These are phyloP conservation scores for Sporothrix luriei DNA, from an alignment of 2,329 filamentous ascomycete species.

Conservation along the genomic window DNA sequence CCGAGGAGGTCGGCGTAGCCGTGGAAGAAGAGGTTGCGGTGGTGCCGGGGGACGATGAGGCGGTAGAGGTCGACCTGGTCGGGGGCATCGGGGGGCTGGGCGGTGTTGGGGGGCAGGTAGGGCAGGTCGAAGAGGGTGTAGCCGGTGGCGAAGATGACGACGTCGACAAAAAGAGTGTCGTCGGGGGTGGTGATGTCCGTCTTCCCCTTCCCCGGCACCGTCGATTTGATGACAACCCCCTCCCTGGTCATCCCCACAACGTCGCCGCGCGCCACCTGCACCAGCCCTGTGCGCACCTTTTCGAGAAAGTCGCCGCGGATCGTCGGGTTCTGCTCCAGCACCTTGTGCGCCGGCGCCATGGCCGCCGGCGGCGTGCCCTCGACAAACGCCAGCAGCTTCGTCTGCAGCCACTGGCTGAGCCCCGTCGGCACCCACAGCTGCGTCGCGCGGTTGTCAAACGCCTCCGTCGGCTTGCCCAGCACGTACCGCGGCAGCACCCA, in stretches of 20 bases:
- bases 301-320: constrained; percentile 43
- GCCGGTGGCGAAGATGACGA: constrained; percentile 44
- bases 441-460: constrained; percentile 42
- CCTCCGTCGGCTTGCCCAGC: constrained; percentile 44
- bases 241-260: constrained; percentile 39
- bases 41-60: constrained; percentile 40
- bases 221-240: not conserved
- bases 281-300: constrained; percentile 41
- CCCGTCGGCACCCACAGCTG: constrained; percentile 40
- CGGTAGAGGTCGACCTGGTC: constrained; percentile 43
- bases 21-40: constrained; percentile 43
- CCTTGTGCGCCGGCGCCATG: constrained; percentile 43
- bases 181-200: too few species aligned
- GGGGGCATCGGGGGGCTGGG: constrained; percentile 34
- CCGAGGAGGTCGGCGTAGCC: constrained; percentile 43
- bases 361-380: constrained; percentile 42
- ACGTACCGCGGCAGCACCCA: constrained; percentile 47
- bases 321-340: constrained; percentile 44
- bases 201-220: too few species aligned
- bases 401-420: constrained; percentile 41
- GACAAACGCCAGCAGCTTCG: constrained; percentile 41
- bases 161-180: too few species aligned
- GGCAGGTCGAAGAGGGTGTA: constrained; percentile 39
- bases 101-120: constrained; percentile 40
- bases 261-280: constrained; percentile 42